Base-by-base conservation (phyloP, 176 grass and related monocot species). In the sorghum (Sorghum bicolor) region DNA sequence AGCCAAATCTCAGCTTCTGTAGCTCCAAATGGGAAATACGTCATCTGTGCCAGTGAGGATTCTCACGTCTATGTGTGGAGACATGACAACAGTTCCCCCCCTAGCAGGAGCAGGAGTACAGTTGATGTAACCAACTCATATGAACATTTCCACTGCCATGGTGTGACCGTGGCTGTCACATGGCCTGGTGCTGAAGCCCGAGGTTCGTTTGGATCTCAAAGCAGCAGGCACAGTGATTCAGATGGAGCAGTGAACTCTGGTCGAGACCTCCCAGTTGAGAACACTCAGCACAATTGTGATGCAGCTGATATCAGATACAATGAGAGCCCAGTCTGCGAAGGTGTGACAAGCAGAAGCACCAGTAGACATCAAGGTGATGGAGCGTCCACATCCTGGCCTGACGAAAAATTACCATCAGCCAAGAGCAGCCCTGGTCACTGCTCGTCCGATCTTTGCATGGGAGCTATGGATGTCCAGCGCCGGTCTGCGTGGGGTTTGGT, bases 31-130 rank as follows among this genome's bases (percentile, higher is more conserved):
- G 97, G 97, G 55, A 96, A 92, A 70, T 99, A 99, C 64, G 89
- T 99, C 26, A 79, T 94, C 24, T 99, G 91, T 72, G 97, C 97
- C 37, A 94, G 93, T 26, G 97, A 99, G 83, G 97, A 99, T 36
- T 99, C 97, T 20, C 70, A 99, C 50, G 91, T 99, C 44, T 99
- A 99, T 40, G 86, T 99, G 68, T 99, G 97, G 97, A 93, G 93
- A 85, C 91, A 94, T 66, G 92, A 97, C 71, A 92, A 90, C 39
- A 89, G 86, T 88, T 88, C 93, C 40, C 91, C 94, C 64, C 93
- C 93, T 4, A 84, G 87, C 53, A 93, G 88, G 85, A 84, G 81
- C 87, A 94, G 94, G 83, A 93, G 89, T 16, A 75, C 81, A 40
- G 76, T 96, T 86, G 88, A 89, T 77, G 86, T 92, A 68, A 96